Evolutionary conservation across 805 yeast genomes (phyloP).

Genomic region (Candida sakaeoensis): DNA sequence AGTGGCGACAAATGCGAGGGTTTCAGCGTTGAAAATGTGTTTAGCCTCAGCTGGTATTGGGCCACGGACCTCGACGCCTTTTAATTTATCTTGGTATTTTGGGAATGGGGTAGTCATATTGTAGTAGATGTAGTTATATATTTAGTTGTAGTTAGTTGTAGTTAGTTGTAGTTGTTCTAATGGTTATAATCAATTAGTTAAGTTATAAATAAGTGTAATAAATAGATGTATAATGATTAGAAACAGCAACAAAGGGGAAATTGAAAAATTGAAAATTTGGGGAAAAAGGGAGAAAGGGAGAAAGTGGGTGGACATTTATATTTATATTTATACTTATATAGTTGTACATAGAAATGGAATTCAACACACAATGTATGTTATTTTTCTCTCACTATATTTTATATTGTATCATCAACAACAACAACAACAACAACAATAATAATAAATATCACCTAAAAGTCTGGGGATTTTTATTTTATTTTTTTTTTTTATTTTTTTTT

Average conservation of each 20-base stretch:
- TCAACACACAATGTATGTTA: too few relatives aligned
- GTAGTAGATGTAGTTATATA: background rate
- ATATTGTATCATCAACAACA: too few relatives aligned
- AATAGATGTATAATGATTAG: background rate
- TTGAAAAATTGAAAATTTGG: too few relatives aligned
- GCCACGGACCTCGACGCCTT: conserved; percentile 55
- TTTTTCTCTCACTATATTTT: too few relatives aligned
- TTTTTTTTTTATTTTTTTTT: too few relatives aligned
- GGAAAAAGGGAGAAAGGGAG: background rate
- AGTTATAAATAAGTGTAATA: background rate
- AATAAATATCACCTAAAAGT: too few relatives aligned
- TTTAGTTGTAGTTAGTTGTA: background rate
- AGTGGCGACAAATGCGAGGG: conserved; percentile 66
- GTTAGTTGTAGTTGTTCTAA: background rate
- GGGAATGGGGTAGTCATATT: conserved; percentile 45
- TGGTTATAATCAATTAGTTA: background rate
- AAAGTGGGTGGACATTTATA: background rate
- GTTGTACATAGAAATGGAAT: too few relatives aligned
- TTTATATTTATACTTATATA: background rate
- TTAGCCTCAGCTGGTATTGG: conserved; percentile 45
- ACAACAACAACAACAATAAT: too few relatives aligned
- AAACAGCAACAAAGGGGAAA: background rate
- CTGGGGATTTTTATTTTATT: too few relatives aligned
- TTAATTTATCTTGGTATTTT: conserved; percentile 36
- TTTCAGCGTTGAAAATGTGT: conserved; percentile 57